Evolutionary conservation across 345 rosid genomes (phyloP).

Genomic region (Erodium maritimum): DNA sequence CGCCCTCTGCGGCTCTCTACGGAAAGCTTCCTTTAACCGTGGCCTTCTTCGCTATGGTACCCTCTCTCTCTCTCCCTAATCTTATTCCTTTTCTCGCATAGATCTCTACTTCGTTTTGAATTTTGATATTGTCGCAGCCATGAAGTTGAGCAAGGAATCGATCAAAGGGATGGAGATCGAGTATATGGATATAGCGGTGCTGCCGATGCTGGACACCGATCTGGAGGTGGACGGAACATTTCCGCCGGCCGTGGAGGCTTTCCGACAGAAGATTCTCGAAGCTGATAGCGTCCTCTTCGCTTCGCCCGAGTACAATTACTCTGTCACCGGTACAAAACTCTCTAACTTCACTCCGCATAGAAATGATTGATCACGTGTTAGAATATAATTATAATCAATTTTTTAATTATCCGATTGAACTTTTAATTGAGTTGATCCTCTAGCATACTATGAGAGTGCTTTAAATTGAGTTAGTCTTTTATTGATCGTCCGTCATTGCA

Average conservation of each 20-base stretch:
- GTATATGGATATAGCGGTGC: conserved; percentile 39
- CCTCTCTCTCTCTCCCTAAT: not conserved
- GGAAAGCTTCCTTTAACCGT: conserved; percentile 51
- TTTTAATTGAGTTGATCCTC: no score
- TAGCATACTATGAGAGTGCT: no score
- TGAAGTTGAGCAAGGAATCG: conserved; percentile 26
- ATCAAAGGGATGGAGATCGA: conserved; percentile 40
- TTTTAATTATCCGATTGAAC: no score
- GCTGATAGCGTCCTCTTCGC: conserved; percentile 74
- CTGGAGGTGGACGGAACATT: conserved; percentile 44
- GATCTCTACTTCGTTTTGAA: no score
- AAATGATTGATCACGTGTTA: no score
- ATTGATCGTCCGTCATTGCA: conserved; percentile 1
- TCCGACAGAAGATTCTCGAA: conserved; percentile 44
- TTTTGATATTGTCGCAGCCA: conserved; percentile 20
- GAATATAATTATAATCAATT: no score
- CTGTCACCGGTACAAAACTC: conserved; percentile 37
- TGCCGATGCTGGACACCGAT: conserved; percentile 66
- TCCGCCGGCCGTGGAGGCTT: conserved; percentile 53
- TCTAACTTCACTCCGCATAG: no score
- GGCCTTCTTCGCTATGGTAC: conserved; percentile 68
- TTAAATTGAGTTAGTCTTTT: no score
- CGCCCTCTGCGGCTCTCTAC: conserved; percentile 76
- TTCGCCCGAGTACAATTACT: conserved; percentile 70
- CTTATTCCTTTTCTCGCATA: no score